phyloP scores from a whole-genome alignment of 306 rosid genomes.

The Corylus americana region DNA sequence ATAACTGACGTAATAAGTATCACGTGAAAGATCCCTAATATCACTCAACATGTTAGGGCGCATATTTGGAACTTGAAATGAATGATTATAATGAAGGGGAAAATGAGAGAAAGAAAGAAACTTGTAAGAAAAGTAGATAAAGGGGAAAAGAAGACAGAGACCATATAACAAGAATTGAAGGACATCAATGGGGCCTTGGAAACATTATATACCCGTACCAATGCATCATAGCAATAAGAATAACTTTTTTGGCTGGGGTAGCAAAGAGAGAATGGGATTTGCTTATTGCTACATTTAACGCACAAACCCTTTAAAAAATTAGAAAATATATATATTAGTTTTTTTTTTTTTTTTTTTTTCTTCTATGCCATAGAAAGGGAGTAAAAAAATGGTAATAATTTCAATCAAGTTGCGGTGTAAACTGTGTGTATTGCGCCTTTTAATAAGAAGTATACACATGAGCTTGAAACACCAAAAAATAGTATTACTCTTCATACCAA shows the following conservation, averaged over 20 bases:
- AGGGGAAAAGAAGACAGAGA: neutral
- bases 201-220: neutral
- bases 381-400: no score
- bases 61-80: neutral
- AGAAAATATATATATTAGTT: neutral
- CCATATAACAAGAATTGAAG: neutral
- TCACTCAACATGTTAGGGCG: no score
- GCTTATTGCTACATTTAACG: neutral
- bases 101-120: neutral
- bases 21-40: neutral
- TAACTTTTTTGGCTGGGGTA: neutral
- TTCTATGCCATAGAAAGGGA: no score
- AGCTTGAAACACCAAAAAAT: no score
- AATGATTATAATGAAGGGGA: neutral
- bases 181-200: neutral
- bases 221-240: neutral
- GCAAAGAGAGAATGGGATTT: neutral
- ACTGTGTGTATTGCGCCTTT: no score
- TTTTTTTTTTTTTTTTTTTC: no score
- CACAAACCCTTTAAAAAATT: neutral
- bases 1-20: no score
- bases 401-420: no score
- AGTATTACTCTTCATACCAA: no score
- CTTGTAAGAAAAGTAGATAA: neutral
- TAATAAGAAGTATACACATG: no score